Evolutionary conservation across 345 rosid species (phyloP).

Genomic region (Ricinus communis): DNA sequence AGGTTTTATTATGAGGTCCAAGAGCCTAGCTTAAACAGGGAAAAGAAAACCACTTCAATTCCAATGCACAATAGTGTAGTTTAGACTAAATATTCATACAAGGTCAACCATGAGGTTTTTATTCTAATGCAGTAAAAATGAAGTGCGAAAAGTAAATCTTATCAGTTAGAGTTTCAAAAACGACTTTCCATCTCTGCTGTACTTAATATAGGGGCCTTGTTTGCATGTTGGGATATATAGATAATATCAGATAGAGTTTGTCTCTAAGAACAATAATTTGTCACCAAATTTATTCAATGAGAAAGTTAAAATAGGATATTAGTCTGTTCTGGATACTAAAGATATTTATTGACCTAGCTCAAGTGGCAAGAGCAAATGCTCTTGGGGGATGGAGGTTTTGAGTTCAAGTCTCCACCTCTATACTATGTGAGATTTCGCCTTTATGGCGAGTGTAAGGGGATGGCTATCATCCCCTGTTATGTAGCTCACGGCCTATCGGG

Average conservation of each 20-base stretch:
- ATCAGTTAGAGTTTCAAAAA: neutral
- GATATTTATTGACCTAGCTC: neutral
- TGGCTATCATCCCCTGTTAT: too few species aligned
- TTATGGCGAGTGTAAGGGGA: too few species aligned
- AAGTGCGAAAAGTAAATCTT: neutral
- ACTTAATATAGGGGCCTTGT: neutral
- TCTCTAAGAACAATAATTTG: neutral
- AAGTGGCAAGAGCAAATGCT: too few species aligned
- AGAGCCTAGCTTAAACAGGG: too few species aligned
- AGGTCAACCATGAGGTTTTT: too few species aligned
- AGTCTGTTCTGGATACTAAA: neutral
- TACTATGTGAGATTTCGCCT: too few species aligned
- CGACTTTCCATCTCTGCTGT: neutral
- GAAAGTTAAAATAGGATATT: neutral
- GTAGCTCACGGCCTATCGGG: too few species aligned
- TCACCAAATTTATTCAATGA: neutral
- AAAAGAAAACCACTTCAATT: too few species aligned
- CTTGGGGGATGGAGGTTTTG: too few species aligned
- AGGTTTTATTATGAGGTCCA: too few species aligned
- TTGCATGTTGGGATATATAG: neutral
- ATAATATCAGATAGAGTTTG: neutral
- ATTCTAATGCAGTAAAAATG: too few species aligned
- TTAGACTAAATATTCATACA: neutral
- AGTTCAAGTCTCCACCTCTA: too few species aligned
- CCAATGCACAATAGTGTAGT: neutral